Evolutionary conservation across 2,329 filamentous ascomycete genomes (phyloP).

Genomic region (Phoma herbarum): DNA sequence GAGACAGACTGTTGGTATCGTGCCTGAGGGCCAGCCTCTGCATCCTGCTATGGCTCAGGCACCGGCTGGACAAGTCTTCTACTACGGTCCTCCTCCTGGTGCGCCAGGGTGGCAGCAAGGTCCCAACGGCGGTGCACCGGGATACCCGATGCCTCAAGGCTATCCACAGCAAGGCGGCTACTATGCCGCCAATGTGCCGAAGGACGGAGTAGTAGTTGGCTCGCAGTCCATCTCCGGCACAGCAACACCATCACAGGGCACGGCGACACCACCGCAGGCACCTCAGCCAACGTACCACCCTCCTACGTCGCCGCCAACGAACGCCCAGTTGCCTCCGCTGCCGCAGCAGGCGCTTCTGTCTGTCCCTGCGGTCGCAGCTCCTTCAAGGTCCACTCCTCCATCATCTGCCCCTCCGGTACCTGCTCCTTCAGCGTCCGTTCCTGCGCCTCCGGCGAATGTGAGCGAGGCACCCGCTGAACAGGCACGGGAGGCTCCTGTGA

Average conservation of each 20-base stretch:
- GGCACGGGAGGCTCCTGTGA: not conserved
- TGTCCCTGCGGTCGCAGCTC: not conserved
- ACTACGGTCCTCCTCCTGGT: constrained; percentile 37
- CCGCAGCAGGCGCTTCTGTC: constrained; percentile 6
- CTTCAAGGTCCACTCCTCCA: not conserved
- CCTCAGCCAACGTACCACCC: constrained; percentile 27
- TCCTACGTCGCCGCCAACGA: constrained; percentile 18
- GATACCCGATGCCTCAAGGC: constrained; percentile 29
- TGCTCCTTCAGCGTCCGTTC: not conserved
- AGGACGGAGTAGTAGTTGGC: constrained; percentile 25
- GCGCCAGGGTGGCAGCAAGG: constrained; percentile 32
- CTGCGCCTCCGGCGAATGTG: constrained; percentile 6
- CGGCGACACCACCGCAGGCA: constrained; percentile 19
- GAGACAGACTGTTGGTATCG: constrained; percentile 40
- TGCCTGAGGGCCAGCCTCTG: constrained; percentile 37
- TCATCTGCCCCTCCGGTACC: constrained; percentile 1
- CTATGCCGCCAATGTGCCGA: constrained; percentile 25
- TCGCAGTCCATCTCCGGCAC: constrained; percentile 21
- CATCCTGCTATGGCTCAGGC: constrained; percentile 37
- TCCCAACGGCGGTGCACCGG: constrained; percentile 27
- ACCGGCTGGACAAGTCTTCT: constrained; percentile 32
- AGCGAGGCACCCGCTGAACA: constrained; percentile 11
- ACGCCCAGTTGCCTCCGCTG: constrained; percentile 13
- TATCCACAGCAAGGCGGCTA: constrained; percentile 31
- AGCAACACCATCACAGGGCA: constrained; percentile 21